phyloP scores from a whole-genome alignment of 768 basidiomycete genomes.

The Lentinula guzmanii region DNA sequence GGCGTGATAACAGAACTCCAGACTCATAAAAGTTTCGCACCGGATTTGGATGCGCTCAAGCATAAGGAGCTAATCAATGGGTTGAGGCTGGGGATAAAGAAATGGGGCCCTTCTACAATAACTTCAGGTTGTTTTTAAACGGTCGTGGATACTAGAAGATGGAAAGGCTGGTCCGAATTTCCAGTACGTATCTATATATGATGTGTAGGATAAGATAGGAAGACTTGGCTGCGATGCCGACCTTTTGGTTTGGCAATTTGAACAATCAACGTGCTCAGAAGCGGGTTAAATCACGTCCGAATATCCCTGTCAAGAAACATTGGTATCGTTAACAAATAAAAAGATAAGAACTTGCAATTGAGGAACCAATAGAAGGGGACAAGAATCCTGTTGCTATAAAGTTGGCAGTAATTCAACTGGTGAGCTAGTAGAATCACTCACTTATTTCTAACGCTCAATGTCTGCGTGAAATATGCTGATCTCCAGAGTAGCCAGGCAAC shows the following conservation, averaged over 20 bases:
- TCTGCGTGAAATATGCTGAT: conserved; percentile 76
- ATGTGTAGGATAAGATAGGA: neutral
- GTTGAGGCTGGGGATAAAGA: neutral
- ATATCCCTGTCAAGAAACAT: conserved; percentile 47
- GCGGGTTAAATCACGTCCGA: conserved; percentile 67
- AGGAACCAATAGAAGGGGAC: conserved; percentile 72
- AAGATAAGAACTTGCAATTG: conserved; percentile 42
- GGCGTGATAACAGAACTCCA: conserved; percentile 29
- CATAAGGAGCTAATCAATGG: neutral
- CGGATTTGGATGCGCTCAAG: neutral
- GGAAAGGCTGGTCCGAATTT: neutral
- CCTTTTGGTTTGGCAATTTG: too few relatives aligned
- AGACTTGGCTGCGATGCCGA: too few relatives aligned
- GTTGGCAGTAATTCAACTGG: neutral
- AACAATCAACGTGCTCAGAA: conserved; percentile 32
- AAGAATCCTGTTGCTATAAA: conserved; percentile 37
- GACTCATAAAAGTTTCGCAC: neutral
- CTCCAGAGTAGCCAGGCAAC: conserved; percentile 79
- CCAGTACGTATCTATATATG: neutral
- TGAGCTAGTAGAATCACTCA: conserved; percentile 22
- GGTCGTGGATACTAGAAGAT: neutral
- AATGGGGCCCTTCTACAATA: neutral
- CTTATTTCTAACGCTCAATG: conserved; percentile 68
- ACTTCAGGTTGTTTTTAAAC: neutral
- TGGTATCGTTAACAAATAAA: conserved; percentile 8